Percentiles rank a stretch among this genome's conserved stretches.
Evolutionary conservation across 345 rosid genomes (phyloP).

Genomic region (Aquilaria yunnanensis): DNA sequence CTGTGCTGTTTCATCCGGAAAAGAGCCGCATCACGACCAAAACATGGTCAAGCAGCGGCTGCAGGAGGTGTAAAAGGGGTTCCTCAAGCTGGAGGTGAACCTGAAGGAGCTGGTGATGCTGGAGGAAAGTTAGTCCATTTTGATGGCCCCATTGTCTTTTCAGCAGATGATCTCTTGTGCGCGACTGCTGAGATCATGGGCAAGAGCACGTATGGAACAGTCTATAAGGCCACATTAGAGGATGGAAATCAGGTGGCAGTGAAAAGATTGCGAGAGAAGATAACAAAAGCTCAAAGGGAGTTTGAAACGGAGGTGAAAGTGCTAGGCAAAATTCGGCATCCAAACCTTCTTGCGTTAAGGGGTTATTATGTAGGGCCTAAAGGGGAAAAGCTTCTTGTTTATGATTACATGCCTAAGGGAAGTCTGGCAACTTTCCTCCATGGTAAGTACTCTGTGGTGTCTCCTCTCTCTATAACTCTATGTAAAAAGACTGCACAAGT

Average conservation of each 20-base stretch:
- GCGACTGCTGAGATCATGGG: conserved; percentile 98
- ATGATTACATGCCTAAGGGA: conserved; percentile 78
- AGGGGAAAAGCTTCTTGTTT: conserved; percentile 87
- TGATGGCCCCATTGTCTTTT: conserved; percentile 77
- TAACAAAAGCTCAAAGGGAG: conserved; percentile 67
- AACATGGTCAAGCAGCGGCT: conserved; percentile 23
- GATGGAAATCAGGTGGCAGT: conserved; percentile 87
- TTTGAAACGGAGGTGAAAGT: conserved; percentile 62
- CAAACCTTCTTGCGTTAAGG: conserved; percentile 66
- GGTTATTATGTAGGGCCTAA: conserved; percentile 89
- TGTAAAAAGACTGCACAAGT: neutral
- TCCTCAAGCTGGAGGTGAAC: conserved; percentile 24
- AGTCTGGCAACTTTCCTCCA: conserved; percentile 80
- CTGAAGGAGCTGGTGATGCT: conserved; percentile 55
- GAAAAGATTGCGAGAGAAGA: conserved; percentile 73
- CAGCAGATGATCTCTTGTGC: conserved; percentile 85
- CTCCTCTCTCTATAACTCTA: neutral
- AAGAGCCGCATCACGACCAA: conserved; percentile 29
- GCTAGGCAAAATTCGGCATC: conserved; percentile 67
- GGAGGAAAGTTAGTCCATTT: conserved; percentile 85
- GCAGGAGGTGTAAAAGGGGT: conserved; percentile 39
- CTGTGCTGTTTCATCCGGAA: conserved; percentile 57
- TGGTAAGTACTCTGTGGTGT: conserved; percentile 29
- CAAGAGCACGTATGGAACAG: conserved; percentile 80
- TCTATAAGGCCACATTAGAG: conserved; percentile 81